Percentiles rank a stretch among this genome's conserved stretches.
Evolutionary conservation across 139 green algal species (phyloP).

Genomic region (Pycnococcus provasolii): DNA sequence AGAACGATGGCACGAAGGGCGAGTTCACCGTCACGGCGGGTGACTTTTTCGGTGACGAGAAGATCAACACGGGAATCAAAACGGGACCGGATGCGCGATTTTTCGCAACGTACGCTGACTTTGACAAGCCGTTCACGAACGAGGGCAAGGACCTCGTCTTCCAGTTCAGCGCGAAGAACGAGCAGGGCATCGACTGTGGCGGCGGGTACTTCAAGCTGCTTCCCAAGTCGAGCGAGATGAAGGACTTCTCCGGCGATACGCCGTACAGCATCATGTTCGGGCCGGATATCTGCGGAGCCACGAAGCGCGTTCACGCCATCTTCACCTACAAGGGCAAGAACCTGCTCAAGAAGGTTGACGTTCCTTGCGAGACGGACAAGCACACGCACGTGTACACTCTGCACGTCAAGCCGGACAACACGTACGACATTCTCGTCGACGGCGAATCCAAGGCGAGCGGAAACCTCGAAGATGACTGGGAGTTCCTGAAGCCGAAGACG

Average conservation of each 20-base stretch:
- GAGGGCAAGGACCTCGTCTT: slow-evolving; percentile 72
- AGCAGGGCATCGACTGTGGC: slow-evolving; percentile 79
- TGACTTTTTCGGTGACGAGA: slow-evolving; percentile 40
- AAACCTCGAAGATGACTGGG: slow-evolving; percentile 57
- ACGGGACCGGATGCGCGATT: slow-evolving; percentile 66
- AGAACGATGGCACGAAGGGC: slow-evolving; percentile 48
- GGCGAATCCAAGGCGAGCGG: slow-evolving; percentile 48
- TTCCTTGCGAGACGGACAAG: slow-evolving; percentile 34
- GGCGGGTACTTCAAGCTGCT: slow-evolving; percentile 85
- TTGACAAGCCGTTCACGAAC: slow-evolving; percentile 60
- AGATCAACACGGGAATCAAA: slow-evolving; percentile 48
- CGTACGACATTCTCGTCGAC: slow-evolving; percentile 64
- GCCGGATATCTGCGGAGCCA: slow-evolving; percentile 86
- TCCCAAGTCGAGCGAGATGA: slow-evolving; percentile 52
- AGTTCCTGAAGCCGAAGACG: slow-evolving; percentile 62
- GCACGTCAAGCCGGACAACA: slow-evolving; percentile 40
- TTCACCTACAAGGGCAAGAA: slow-evolving; percentile 64
- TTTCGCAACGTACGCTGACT: slow-evolving; percentile 48
- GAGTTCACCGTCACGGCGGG: slow-evolving; percentile 55
- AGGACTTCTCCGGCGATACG: slow-evolving; percentile 52
- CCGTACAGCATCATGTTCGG: slow-evolving; percentile 92
- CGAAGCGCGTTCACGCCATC: slow-evolving; percentile 47
- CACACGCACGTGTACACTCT: slow-evolving; percentile 48
- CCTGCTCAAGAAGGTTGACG: slow-evolving; percentile 46
- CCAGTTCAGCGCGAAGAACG: slow-evolving; percentile 78